A percentile compares a stretch with the other conserved stretches of the same genome.
phyloP scores from a whole-genome alignment of 306 rosid genomes.

The Begonia masoniana region DNA sequence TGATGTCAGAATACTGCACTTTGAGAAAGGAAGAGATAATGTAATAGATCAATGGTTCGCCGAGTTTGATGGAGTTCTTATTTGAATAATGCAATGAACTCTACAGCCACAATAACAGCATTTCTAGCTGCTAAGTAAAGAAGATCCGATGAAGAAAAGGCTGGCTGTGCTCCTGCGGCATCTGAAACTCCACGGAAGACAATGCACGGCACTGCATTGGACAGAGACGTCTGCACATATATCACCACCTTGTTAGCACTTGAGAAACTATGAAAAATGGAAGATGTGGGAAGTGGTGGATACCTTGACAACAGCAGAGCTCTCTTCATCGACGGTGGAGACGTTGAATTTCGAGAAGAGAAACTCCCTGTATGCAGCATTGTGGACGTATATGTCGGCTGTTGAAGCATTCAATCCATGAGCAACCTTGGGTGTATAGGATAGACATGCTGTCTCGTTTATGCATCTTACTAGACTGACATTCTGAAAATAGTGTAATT shows the following conservation, averaged over 20 bases:
- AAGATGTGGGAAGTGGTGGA: neutral
- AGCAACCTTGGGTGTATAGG: conserved; percentile 27
- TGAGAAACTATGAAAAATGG: neutral
- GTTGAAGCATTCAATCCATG: conserved; percentile 32
- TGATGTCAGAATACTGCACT: no score
- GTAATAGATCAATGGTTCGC: no score
- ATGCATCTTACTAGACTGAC: conserved; percentile 23
- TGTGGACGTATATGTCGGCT: conserved; percentile 25
- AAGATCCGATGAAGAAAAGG: no score
- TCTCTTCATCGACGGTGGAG: conserved; percentile 34
- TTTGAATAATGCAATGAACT: no score
- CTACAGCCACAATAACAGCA: no score
- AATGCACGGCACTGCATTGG: conserved; percentile 32
- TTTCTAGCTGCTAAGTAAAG: no score
- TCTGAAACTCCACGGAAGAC: conserved; percentile 44
- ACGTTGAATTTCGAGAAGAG: conserved; percentile 21
- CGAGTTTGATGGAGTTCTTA: no score
- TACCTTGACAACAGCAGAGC: conserved; percentile 38
- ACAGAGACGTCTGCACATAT: conserved; percentile 29
- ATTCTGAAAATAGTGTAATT: conserved; percentile 11
- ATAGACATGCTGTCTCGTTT: conserved; percentile 23
- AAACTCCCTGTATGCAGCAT: conserved; percentile 37
- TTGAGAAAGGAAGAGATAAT: no score
- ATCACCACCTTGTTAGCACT: neutral
- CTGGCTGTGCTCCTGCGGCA: conserved; percentile 28